Percentiles rank a stretch among this genome's conserved stretches.
Evolutionary conservation across 192 early-diverging fungal species (phyloP).

Genomic region (Chytriomyces sp.): DNA sequence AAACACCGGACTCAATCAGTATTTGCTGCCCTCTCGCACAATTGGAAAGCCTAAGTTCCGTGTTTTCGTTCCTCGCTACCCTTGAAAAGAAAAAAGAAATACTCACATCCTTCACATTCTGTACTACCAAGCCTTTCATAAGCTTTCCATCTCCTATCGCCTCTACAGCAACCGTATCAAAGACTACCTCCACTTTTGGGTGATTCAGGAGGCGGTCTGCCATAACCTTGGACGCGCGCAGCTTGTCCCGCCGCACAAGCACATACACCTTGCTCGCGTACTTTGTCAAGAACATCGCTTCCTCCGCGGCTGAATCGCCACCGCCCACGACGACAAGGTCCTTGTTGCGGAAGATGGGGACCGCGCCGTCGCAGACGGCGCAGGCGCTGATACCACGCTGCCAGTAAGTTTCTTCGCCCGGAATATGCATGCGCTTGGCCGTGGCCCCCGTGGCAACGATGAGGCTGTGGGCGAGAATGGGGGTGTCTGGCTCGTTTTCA

Average conservation of each 20-base stretch:
- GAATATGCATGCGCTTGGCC: slow-evolving; percentile 71
- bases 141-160: slow-evolving; percentile 82
- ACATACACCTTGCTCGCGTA: slow-evolving; percentile 91
- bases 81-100: not conserved
- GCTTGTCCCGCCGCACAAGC: slow-evolving; percentile 85
- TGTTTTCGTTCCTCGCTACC: too few species aligned
- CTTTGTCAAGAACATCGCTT: slow-evolving; percentile 93
- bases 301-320: slow-evolving; percentile 90
- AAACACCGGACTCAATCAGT: too few species aligned
- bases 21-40: too few species aligned
- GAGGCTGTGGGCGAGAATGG: slow-evolving; percentile 76
- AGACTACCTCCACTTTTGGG: slow-evolving; percentile 86
- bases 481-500: slow-evolving; percentile 64
- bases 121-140: slow-evolving; percentile 69
- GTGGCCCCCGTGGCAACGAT: slow-evolving; percentile 96
- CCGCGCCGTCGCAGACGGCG: slow-evolving; percentile 97
- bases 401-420: slow-evolving; percentile 92
- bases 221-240: slow-evolving; percentile 97
- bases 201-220: slow-evolving; percentile 77
- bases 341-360: slow-evolving; percentile 92
- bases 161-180: slow-evolving; percentile 79
- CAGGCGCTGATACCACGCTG: slow-evolving; percentile 95
- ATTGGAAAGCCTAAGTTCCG: too few species aligned
- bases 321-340: slow-evolving; percentile 91
- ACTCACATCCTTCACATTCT: slow-evolving; percentile 51